phyloP scores from a whole-genome alignment of 2,329 filamentous ascomycete genomes.

The Arthrobotrys musiformis region DNA sequence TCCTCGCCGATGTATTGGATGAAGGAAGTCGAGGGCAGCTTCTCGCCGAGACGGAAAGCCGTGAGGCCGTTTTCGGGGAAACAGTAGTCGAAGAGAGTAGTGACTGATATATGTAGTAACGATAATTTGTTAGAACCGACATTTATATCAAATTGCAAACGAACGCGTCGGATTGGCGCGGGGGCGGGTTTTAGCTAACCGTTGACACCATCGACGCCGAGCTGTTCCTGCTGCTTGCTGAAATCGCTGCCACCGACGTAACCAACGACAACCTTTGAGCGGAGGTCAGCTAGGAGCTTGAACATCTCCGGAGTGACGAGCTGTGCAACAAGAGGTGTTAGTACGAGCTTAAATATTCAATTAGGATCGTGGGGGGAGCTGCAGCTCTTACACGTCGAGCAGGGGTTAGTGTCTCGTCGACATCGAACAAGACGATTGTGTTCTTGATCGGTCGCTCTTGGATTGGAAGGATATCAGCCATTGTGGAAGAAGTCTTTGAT shows the following conservation, averaged over 20 bases:
- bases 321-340: slow-evolving; percentile 63
- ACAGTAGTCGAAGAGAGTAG: slow-evolving; percentile 92
- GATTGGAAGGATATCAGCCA: slow-evolving; percentile 24
- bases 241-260: slow-evolving; percentile 94
- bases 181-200: slow-evolving; percentile 47
- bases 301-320: slow-evolving; percentile 82
- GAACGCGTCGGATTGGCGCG: neutral
- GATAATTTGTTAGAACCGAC: neutral
- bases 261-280: slow-evolving; percentile 87
- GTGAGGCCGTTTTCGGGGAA: slow-evolving; percentile 97
- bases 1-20: slow-evolving; percentile 90
- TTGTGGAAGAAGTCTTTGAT: neutral
- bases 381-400: slow-evolving; percentile 75
- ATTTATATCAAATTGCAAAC: no score
- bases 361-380: slow-evolving; percentile 7
- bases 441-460: slow-evolving; percentile 83
- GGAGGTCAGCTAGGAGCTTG: slow-evolving; percentile 78
- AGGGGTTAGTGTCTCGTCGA: slow-evolving; percentile 89
- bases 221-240: slow-evolving; percentile 93
- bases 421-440: slow-evolving; percentile 95
- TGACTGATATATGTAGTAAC: slow-evolving; percentile 67
- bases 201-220: slow-evolving; percentile 68
- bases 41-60: slow-evolving; percentile 82
- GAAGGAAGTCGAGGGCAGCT: slow-evolving; percentile 83
- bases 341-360: neutral